Base-by-base conservation (phyloP, 306 rosid genomes). In the Fagus sylvatica region DNA sequence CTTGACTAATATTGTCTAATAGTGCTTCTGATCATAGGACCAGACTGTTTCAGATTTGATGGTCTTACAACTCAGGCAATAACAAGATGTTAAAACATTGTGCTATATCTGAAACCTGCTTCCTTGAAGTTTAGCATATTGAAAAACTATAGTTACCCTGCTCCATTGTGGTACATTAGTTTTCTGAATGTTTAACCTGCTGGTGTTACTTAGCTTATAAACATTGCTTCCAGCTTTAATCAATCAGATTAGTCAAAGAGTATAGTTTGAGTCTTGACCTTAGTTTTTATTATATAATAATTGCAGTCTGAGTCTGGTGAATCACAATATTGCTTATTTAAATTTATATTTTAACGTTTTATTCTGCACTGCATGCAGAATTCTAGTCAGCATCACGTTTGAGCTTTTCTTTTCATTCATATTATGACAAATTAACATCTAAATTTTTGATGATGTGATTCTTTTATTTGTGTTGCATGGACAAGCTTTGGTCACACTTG, bases 401-500 rank as follows among this genome's bases (percentile, higher is more conserved):
- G 16, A 33, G 43, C 43, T 62, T 62, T 62, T 62, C 46, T 66
- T 37, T 17, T 37, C 71, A 39, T 8, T 4, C 33, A 66, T 39
- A 22, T 2, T 4, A 65, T 7, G 48, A 66, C 13, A 66, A n/a
- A 39, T 37, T 40, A 66, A 66, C 40, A 62, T 36, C 49, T 17
- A 17, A 39, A 66, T 5, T 2, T 37, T 9, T 66, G 43, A 39
- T 7, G 11, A 17, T 8, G n/a, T n/a, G n/a, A 11, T 76, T 77
- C 73, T 55, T 62, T 61, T 19, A 32, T 70, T 49, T 85, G 73
- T 71, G 74, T 69, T 57, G 8, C 56, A 34, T 70, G 76, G 60
- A 54, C 86, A 94, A 98, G 88, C 88, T 82, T 82, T 93, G 89
- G 88, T 81, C 81, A 84, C 75, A 81, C 83, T 95, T 60, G 93